Evolutionary conservation across 768 basidiomycete species (phyloP), one percentile per base, ranked within the genome.

Genomic region (Pluteus cervinus): DNA sequence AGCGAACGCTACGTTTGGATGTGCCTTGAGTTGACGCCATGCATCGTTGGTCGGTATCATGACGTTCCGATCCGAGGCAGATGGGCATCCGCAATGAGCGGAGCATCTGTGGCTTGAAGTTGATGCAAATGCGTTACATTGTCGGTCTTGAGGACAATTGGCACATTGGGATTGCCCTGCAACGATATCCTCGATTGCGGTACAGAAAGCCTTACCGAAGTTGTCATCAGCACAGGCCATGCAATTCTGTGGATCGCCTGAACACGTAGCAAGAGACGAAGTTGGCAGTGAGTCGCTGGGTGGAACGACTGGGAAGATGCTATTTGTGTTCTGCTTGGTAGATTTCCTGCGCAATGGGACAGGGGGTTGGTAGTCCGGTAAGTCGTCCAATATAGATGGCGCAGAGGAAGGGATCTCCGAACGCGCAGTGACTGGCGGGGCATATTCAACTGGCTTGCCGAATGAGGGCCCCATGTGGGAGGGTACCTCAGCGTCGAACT

Each of bases 191-290:
- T 70, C 73, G 29, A 92, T 75, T 15, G 85, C 86, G 25, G 69
- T 69, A 55, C 90, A 93, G 57, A 93, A 93, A 4, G 87, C 89
- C 52, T 84, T 81, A 7, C 89, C 89, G 46, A 92, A 92, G 15
- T 73, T 71, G 55, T 92, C 90, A 50, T 86, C 81, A 4, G 80
- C 81, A 53, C 90, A 93, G 4, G 88, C 90, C 36, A 75, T 56
- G 53, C 90, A 93, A 57, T 91, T 90, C 7, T 74, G 69, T 2
- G 90, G 90, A 52, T 93, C 87, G 9, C 90, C 90, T 12, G 88
- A 85, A 57, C 90, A 93, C 23, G 60, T 72, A 11, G 58, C 54
- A 24, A 59, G 52, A 11, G 50, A 41, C 24, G 56, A 29, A 14
- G 30, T 39, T 36, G 40, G 22, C 30, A 15, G 24, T 41, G 28